Evolutionary conservation across 768 basidiomycete genomes (phyloP), one percentile per base, ranked within the genome.

Genomic region (Postia placenta): DNA sequence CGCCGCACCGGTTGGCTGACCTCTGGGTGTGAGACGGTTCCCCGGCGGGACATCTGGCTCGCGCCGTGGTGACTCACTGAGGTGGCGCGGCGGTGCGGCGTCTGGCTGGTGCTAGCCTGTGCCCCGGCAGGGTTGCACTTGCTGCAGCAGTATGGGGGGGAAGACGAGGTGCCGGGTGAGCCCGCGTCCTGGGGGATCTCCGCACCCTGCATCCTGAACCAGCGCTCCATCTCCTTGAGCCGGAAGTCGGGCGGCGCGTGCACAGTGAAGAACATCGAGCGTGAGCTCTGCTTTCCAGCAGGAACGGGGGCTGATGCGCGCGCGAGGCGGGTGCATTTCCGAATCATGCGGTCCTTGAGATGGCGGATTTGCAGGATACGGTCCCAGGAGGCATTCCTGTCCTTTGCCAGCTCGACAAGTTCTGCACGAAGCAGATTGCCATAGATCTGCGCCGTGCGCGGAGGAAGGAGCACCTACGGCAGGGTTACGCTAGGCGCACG

Each of bases 331-430:
- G 80, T 79, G 60, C 83, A 87, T 59, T 87, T 88, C 64, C 85
- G 81, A 53, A 87, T 80, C 85, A 87, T 86, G 50, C 86, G 77
- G 62, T 88, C 85, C 69, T 88, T 88, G 58, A 88, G 71, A 54
- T 80, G 85, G 12, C 85, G 83, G 42, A 88, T 84, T 61, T 86
- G 76, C 53, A 85, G 69, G 58, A 88, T 75, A 53, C 80, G 78
- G 42, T 83, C 76, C 84, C 83, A 87, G 50, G 78, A 76, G 19
- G 81, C 71, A 27, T 67, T 59, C 2, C 68, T 69, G 49, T 78
- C 77, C 64, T 78, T 82, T 36, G 71, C 70, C 19, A 88, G 74
- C 59, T 87, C 86, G 23, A 68, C 66, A 4, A 67, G 65, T 64
- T 88, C 86, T 35, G 79, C 69, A 56, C 77, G 77, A 37, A 87